Evolutionary conservation across 78 protist species (phyloP), one percentile per base, ranked within the genome.

Genomic region (Dictyostelium firmibasis): DNA sequence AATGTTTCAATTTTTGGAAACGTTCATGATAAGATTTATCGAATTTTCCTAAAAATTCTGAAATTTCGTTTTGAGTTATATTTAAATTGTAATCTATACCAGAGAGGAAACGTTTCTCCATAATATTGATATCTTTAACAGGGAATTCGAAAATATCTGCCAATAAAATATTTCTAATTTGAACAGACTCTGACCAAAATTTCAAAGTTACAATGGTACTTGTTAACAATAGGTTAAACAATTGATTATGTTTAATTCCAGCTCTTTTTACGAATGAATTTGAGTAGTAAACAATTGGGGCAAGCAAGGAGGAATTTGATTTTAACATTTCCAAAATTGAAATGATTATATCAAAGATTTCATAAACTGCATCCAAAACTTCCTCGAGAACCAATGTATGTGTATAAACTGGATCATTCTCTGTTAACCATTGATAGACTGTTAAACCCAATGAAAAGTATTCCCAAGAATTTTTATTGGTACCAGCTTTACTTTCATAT

Each of bases 121-220:
- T 89, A 4, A 89, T 6, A 47, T 89, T 89, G 43, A 89, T 81
- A 33, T 89, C 94, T 0, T 43, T 38, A 0, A 89, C 94, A 44
- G 94, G 94, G 70, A 89, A 89, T 69, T 89, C 94, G 33, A 89
- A 89, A 33, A 89, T 89, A 29, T 89, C 94, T 0, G 94, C 94
- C 64, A 89, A 23, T 14, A 89, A 41, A 25, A 33, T 60, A 47
- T 89, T 89, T 50, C 76, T 62, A 79, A 35, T 81, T 81, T 41
- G 94, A 2, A 60, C 35, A n/a, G 81, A 79, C 25, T 89, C 94
- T 4, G 87, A 81, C 94, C 94, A 89, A 25, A 89, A 89, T 33
- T 89, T 89, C 7, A 89, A 81, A 1, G 94, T 89, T 3, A 89
- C 94, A 81, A 89, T 89, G 57, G 94, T 89, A 25, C 87, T 81